phyloP scores from a whole-genome alignment of 2,329 filamentous ascomycete species.

The Nannizzia gypsea region DNA sequence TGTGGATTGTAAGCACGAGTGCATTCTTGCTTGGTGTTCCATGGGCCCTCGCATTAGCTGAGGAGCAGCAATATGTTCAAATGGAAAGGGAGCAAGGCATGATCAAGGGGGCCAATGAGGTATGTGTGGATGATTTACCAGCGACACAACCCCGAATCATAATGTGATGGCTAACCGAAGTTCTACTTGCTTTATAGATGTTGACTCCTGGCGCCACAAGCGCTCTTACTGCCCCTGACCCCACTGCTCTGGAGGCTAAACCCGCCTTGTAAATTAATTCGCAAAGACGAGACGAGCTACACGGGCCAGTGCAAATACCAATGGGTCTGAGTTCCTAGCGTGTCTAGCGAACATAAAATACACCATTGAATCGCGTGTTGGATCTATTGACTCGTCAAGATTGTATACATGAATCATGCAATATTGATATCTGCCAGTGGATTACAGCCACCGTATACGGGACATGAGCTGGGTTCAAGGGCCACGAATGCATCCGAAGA shows the following conservation, averaged over 20 bases:
- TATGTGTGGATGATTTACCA: conserved; percentile 30
- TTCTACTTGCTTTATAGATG: conserved; percentile 24
- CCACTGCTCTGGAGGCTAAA: conserved; percentile 15
- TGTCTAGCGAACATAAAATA: background rate
- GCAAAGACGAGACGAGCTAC: background rate
- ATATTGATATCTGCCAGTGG: background rate
- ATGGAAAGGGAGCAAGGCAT: conserved; percentile 97
- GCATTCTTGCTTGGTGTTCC: conserved; percentile 84
- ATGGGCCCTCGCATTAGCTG: conserved; percentile 81
- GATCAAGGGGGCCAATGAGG: conserved; percentile 81
- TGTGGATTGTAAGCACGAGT: conserved; percentile 85
- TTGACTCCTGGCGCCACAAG: conserved; percentile 29
- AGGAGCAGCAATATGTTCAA: conserved; percentile 93
- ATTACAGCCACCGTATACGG: background rate
- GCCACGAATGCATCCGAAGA: background rate
- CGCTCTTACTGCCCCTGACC: conserved; percentile 11
- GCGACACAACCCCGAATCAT: background rate
- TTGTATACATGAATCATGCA: background rate
- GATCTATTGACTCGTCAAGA: background rate
- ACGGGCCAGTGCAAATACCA: background rate
- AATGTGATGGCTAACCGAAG: background rate
- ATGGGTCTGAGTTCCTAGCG: no score
- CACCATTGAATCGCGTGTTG: background rate
- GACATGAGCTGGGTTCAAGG: background rate
- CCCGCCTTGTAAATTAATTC: conserved; percentile 24